These are phyloP conservation scores for Scorias spongiosa DNA, from an alignment of 2,329 filamentous ascomycete genomes.

Conservation along the genomic window DNA sequence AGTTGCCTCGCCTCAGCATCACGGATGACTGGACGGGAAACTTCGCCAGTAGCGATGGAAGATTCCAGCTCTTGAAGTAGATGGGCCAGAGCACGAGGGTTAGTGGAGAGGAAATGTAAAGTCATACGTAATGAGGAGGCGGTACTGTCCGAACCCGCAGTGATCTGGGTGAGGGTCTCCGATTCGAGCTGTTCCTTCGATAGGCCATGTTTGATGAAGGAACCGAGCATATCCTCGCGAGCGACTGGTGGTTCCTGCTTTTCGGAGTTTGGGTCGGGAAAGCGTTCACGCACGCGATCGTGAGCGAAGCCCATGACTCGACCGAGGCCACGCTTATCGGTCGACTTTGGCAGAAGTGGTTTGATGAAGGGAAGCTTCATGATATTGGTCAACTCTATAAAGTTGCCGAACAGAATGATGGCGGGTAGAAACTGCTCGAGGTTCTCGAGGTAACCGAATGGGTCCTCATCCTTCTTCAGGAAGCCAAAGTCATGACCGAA, in stretches of 20 bases:
- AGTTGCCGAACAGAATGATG: conserved; percentile 29
- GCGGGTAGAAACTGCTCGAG: conserved; percentile 28
- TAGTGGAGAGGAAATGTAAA: conserved; percentile 38
- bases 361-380: conserved; percentile 28
- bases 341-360: conserved; percentile 29
- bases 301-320: conserved; percentile 30
- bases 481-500: conserved; percentile 35
- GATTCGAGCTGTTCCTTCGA: conserved; percentile 26
- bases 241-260: conserved; percentile 18
- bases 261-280: conserved; percentile 5
- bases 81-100: conserved; percentile 29
- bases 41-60: conserved; percentile 23
- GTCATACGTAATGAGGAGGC: conserved; percentile 40
- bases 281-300: conserved; percentile 31
- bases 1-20: conserved; percentile 29
- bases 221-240: conserved; percentile 38
- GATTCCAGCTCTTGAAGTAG: conserved; percentile 33
- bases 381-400: conserved; percentile 28
- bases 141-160: conserved; percentile 44
- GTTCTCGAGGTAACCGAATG: conserved; percentile 34
- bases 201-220: conserved; percentile 34
- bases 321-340: conserved; percentile 28
- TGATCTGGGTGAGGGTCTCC: conserved; percentile 31
- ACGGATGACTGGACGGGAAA: conserved; percentile 33
- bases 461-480: conserved; percentile 32